These are phyloP conservation scores for Papiliotrema fonsecae DNA, from an alignment of 1,284 basidiomycete species.

Conservation along the genomic window DNA sequence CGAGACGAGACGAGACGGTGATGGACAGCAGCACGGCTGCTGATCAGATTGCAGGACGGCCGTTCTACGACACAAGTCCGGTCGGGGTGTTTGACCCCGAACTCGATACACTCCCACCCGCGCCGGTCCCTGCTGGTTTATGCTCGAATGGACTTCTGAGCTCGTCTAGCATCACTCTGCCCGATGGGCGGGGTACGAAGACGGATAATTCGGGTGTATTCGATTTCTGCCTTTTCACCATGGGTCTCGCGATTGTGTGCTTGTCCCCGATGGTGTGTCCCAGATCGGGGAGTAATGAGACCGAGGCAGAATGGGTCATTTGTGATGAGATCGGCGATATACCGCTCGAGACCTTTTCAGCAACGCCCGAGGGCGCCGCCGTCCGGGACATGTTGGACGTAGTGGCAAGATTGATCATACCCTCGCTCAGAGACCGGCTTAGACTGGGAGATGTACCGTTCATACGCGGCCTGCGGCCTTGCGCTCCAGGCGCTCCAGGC, in stretches of 20 bases:
- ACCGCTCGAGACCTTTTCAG: no score
- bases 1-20: neutral
- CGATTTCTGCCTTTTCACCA: constrained; percentile 3
- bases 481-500: neutral
- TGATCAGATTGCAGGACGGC: no score
- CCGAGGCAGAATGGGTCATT: neutral
- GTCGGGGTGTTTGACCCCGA: no score
- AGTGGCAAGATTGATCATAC: no score
- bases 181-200: constrained; percentile 6
- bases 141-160: constrained; percentile 8
- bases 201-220: constrained; percentile 4
- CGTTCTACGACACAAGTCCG: no score
- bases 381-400: no score
- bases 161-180: constrained; percentile 1
- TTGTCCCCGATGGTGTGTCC: neutral
- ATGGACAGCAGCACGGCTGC: no score
- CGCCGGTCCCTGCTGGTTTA: constrained; percentile 3
- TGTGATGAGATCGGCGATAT: neutral
- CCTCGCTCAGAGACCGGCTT: neutral
- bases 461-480: neutral
- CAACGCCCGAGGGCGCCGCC: no score
- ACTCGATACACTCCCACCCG: no score
- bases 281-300: no score
- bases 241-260: neutral
- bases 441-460: neutral